Evolutionary conservation across 169 alveolate genomes (phyloP), one percentile per base, ranked within the genome.

Genomic region (Cryptosporidium ryanae): DNA sequence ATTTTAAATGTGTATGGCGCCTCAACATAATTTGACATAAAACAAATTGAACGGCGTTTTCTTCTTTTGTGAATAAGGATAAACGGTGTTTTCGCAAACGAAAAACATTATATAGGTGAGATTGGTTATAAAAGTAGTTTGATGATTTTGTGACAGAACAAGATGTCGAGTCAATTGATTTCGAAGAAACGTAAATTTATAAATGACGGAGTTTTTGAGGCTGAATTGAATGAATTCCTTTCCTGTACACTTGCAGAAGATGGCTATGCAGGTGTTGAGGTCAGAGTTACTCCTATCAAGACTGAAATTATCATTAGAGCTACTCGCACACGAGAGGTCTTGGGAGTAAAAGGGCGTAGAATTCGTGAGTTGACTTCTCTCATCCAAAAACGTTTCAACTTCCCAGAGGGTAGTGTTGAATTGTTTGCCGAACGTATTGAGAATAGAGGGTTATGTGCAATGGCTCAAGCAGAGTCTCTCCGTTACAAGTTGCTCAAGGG

Each of bases 391-490:
- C 95, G 99, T 71, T 98, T 97, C 96, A 97, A 97, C 84, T 98
- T 95, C 90, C 93, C 98, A 27, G 96, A 96, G 64, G 99, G 97
- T 91, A 94, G 97, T 66, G 98, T 98, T 52, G 98, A 98, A 90
- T 93, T 98, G 82, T 94, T 93, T 92, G 99, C 99, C 29, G 98
- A 97, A 84, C 95, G 98, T 64, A 98, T 98, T 65, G 98, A 95
- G 90, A 93, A 95, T 91, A 94, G 98, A 71, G 99, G 99, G 18
- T 93, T 98, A 50, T 97, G 99, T 90, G 99, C 99, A 70, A 96
- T 98, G 97, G 99, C 99, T 52, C 99, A 98, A 94, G 99, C 99
- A 38, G 99, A 98, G 93, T 95, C 99, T 89, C 93, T 98, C 43
- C 96, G 99, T 90, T 96, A 96, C 93, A 98, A 98, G 93, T 95